A percentile compares a stretch with the other conserved stretches of the same genome.
phyloP scores from a whole-genome alignment of 2,329 filamentous ascomycete species.

The Pezicula rhizophila region DNA sequence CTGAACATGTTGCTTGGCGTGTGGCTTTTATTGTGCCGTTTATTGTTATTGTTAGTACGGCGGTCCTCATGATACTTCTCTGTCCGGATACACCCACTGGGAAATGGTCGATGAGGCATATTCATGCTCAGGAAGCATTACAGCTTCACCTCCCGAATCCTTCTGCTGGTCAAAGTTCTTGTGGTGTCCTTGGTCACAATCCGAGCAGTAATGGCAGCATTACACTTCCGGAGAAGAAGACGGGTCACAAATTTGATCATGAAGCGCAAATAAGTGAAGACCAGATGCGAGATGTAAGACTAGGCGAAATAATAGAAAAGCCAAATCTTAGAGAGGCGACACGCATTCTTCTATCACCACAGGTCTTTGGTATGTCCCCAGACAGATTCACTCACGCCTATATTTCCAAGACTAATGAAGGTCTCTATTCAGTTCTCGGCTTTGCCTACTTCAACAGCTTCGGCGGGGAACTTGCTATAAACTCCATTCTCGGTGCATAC shows the following conservation, averaged over 20 bases:
- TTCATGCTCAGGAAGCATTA: slow-evolving; percentile 48
- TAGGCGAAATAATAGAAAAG: slow-evolving; percentile 45
- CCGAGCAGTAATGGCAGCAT: slow-evolving; percentile 4
- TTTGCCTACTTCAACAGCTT: slow-evolving; percentile 58
- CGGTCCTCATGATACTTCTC: slow-evolving; percentile 60
- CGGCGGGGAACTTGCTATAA: slow-evolving; percentile 58
- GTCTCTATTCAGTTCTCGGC: slow-evolving; percentile 33
- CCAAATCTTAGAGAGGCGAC: slow-evolving; percentile 47
- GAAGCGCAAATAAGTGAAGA: slow-evolving; percentile 42
- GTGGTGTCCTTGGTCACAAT: slow-evolving; percentile 38
- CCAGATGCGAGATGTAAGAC: slow-evolving; percentile 48
- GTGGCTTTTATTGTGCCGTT: slow-evolving; percentile 81
- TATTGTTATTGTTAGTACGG: slow-evolving; percentile 62
- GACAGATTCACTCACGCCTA: neutral
- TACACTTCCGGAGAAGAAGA: slow-evolving; percentile 3
- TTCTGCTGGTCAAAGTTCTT: slow-evolving; percentile 45
- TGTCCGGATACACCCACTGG: slow-evolving; percentile 81
- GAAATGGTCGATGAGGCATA: slow-evolving; percentile 68
- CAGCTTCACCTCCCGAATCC: slow-evolving; percentile 36
- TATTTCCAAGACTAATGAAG: neutral
- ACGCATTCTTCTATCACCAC: slow-evolving; percentile 40
- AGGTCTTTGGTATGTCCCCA: slow-evolving; percentile 43
- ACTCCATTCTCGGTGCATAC: slow-evolving; percentile 52
- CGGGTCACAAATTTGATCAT: slow-evolving; percentile 33
- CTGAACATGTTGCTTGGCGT: slow-evolving; percentile 69